Percentiles rank a stretch among this genome's conserved stretches.
Evolutionary conservation across 1,284 basidiomycete species (phyloP).

Genomic region (Papiliotrema laurentii): DNA sequence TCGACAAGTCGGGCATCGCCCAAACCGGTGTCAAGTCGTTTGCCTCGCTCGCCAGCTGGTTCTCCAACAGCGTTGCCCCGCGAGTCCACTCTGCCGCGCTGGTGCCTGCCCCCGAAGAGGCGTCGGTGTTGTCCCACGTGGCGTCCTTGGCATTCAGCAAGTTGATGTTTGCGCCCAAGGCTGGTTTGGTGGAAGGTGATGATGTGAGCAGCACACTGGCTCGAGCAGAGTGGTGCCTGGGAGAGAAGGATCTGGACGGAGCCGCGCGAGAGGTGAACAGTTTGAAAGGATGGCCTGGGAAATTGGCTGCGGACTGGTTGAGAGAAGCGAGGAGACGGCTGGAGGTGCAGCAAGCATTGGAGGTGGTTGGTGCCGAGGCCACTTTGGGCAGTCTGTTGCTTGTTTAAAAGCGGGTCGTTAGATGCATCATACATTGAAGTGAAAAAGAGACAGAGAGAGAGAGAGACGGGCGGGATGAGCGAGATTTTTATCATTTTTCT

Average conservation of each 20-base stretch:
- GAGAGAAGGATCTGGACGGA: conserved; percentile 87
- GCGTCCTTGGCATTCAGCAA: conserved; percentile 71
- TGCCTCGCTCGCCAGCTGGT: conserved; percentile 84
- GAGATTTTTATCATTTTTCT: too few relatives aligned
- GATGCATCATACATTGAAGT: background rate
- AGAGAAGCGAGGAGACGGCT: conserved; percentile 80
- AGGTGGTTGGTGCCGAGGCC: conserved; percentile 83
- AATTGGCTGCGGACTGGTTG: conserved; percentile 84
- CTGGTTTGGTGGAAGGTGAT: conserved; percentile 62
- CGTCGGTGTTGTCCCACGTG: conserved; percentile 83
- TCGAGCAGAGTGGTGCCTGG: conserved; percentile 83
- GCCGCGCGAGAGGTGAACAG: conserved; percentile 90
- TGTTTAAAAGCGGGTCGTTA: conserved; percentile 24
- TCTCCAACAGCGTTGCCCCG: conserved; percentile 76
- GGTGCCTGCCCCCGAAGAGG: conserved; percentile 66
- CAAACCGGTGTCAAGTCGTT: conserved; percentile 86
- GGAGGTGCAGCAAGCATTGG: conserved; percentile 89
- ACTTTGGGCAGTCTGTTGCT: conserved; percentile 56
- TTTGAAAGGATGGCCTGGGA: conserved; percentile 77
- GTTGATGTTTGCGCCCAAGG: conserved; percentile 72
- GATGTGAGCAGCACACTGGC: conserved; percentile 85
- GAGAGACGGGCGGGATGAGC: too few relatives aligned
- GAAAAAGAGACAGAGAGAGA: too few relatives aligned
- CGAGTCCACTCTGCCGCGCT: conserved; percentile 82
- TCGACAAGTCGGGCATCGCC: conserved; percentile 71